Conservation (phyloP, 306 rosid species). For the Ormosia emarginata region DNA sequence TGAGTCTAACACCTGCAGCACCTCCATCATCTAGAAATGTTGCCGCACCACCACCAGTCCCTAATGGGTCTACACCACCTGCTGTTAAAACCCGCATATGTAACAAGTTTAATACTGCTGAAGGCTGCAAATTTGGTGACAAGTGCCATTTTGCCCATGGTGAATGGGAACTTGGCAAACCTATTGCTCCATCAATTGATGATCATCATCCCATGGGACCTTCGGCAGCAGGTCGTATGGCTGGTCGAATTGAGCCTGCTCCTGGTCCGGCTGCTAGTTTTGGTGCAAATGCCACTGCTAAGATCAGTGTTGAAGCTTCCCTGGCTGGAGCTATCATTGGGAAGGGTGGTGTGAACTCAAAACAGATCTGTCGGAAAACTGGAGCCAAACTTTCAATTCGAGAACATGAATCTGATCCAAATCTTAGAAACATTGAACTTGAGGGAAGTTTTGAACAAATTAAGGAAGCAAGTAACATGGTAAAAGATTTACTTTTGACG, state of each 20-base stretch:
- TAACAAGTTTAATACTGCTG: slow-evolving; percentile 68
- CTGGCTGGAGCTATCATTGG: slow-evolving; percentile 96
- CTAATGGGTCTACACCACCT: slow-evolving; percentile 57
- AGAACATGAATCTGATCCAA: slow-evolving; percentile 81
- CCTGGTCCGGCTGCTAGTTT: slow-evolving; percentile 65
- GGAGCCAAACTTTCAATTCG: slow-evolving; percentile 95
- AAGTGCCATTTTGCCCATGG: slow-evolving; percentile 95
- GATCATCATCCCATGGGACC: slow-evolving; percentile 62
- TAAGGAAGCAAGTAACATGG: slow-evolving; percentile 83
- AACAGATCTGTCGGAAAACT: slow-evolving; percentile 93
- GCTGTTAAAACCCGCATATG: slow-evolving; percentile 75
- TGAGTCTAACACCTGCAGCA: slow-evolving; percentile 67
- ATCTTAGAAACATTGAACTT: slow-evolving; percentile 80
- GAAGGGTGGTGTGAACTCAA: slow-evolving; percentile 93
- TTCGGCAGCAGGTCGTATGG: slow-evolving; percentile 39
- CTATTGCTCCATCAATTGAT: slow-evolving; percentile 50
- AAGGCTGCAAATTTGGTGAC: slow-evolving; percentile 97
- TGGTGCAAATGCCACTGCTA: slow-evolving; percentile 92
- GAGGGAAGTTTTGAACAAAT: slow-evolving; percentile 95
- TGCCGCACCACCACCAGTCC: slow-evolving; percentile 40
- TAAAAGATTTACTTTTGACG: slow-evolving; percentile 62
- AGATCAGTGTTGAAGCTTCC: slow-evolving; percentile 91
- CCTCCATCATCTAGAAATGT: slow-evolving; percentile 62
- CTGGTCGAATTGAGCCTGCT: slow-evolving; percentile 59
- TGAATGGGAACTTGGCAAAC: slow-evolving; percentile 92